Evolutionary conservation across 2,329 filamentous ascomycete species (phyloP), one percentile per base, ranked within the genome.

Genomic region (Aspergillus tamarii): DNA sequence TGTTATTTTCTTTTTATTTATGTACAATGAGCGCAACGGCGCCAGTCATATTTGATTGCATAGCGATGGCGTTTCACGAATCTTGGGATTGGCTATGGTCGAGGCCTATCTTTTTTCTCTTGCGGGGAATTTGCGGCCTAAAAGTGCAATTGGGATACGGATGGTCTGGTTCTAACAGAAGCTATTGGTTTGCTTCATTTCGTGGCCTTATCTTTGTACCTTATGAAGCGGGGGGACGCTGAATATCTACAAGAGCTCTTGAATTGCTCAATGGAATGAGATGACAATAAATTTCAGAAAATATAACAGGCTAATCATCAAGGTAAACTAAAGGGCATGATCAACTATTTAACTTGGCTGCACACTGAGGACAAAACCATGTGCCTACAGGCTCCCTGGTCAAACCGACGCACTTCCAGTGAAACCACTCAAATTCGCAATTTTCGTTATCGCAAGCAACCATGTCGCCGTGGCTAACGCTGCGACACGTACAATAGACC

Each of bases 341-440:
- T 62, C 68, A 79, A 64, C 78, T 78, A 26, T 74, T 76, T 61
- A 80, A 69, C 53, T 73, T 81, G 60, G 75, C 77, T 64, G 79
- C 72, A 72, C 84, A 87, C 66, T 84, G 82, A 50, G 81, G 80
- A 73, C 84, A 87, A 73, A 82, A 87, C 84, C 84, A 87, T 56
- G 83, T 84, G 64, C 85, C 84, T 55, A 81, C 81, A 0, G 88
- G 88, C 68, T 87, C 84, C 69, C 85, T 84, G 50, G 83, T 86
- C 70, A 90, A 78, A 23, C 86, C 85, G 58, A 89, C 86, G 69
- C 88, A 90, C 46, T 83, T 85, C 74, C 88, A 83, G 80, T 90
- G 88, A 75, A 90, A 90, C 88, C 88, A 90, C 73, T 90, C 87
- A 66, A 86, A 84, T 14, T 84, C 83, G 76, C 88, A 90, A 62